Evolutionary conservation across 768 basidiomycete species (phyloP), one percentile per base, ranked within the genome.

Genomic region (Hericium erinaceus): DNA sequence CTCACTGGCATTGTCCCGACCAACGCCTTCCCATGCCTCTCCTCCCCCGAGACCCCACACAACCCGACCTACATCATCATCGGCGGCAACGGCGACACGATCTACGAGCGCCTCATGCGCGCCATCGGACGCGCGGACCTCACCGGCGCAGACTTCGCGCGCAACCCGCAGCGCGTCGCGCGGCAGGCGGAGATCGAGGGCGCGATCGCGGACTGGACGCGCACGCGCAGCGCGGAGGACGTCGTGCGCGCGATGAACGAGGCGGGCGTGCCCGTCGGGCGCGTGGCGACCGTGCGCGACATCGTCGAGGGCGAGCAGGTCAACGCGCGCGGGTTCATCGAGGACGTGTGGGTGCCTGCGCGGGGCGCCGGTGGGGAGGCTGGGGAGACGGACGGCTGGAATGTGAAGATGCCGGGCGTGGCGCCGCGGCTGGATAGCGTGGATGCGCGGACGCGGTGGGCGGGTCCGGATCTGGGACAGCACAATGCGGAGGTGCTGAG

Each of bases 1-100:
- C 77, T 88, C 28, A 88, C 85, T 0, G 85, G 86, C 1, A 86
- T 88, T 40, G 86, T 87, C 8, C 85, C 86, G 0, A 87, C 84
- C 10, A 87, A 87, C 62, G 85, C 84, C 4, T 86, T 85, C 65
- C 85, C 84, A 3, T 87, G 85, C 69, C 72, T 76, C 24, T 77
- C 83, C 8, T 38, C 52, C 4, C 72, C 77, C 11, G 59, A 73
- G 39, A 58, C 77, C 0, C 74, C 77, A 2, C 58, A 64, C 1
- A 68, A 70, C 0, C 79, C 79, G 0, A 75, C 76, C 4, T 87
- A 83, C 65, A 74, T 86, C 55, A 83, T 88, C 62, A 85, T 88
- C 61, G 85, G 85, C 39, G 85, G 82, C 26, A 88, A 88, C 61
- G 83, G 83, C 0, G 86, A 87, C 67, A 76, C 81, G 2, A 77